These are phyloP conservation scores for Otatea glauca DNA, from an alignment of 176 grass and related monocot species.

Conservation along the genomic window DNA sequence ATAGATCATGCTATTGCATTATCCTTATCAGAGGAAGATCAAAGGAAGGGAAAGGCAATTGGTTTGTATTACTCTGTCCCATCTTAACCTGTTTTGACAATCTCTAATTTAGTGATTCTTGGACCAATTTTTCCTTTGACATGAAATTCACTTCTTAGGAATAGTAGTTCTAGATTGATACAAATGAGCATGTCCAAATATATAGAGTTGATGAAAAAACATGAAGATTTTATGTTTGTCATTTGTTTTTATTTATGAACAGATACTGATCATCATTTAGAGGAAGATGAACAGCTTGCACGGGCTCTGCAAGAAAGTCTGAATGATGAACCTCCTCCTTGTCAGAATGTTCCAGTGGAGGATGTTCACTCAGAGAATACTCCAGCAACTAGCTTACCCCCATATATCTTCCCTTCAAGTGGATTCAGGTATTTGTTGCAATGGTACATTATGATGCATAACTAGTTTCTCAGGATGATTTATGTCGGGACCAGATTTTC, in stretches of 20 bases:
- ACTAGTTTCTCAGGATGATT: constrained; percentile 18
- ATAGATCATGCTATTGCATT: constrained; percentile 89
- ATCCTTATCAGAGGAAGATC: constrained; percentile 77
- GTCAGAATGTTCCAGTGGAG: constrained; percentile 45
- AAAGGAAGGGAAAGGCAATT: constrained; percentile 66
- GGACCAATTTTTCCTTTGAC: constrained; percentile 3
- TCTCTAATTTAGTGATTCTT: constrained; percentile 37
- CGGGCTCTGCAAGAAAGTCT: constrained; percentile 84
- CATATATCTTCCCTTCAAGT: constrained; percentile 43
- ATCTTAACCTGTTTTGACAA: neutral
- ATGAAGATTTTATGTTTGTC: constrained; percentile 28
- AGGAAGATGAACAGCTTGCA: constrained; percentile 97
- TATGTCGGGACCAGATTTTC: no score
- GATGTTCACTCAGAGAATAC: constrained; percentile 42
- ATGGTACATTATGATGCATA: constrained; percentile 26
- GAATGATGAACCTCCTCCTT: constrained; percentile 61
- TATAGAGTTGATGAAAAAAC: constrained; percentile 44
- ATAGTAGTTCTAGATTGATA: constrained; percentile 28
- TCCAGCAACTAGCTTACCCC: constrained; percentile 37
- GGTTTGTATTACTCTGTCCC: constrained; percentile 59
- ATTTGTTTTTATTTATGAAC: constrained; percentile 44
- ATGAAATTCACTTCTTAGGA: constrained; percentile 32
- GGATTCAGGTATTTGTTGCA: constrained; percentile 59
- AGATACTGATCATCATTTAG: constrained; percentile 60
- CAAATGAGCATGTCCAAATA: constrained; percentile 22